Evolutionary conservation across 2,329 filamentous ascomycete species (phyloP).

Genomic region (Fusarium staphyleae): DNA sequence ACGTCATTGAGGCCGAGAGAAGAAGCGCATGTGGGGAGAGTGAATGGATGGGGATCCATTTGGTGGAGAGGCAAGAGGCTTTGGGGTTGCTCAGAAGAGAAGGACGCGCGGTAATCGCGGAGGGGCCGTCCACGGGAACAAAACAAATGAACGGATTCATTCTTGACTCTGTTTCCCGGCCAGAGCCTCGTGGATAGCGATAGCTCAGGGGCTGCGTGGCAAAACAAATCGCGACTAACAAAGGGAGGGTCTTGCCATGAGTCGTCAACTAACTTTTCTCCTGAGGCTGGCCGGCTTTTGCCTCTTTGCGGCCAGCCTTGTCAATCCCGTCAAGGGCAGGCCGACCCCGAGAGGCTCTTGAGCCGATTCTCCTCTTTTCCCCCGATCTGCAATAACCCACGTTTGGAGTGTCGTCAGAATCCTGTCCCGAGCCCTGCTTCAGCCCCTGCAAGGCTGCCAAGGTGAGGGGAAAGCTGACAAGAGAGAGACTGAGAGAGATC

Average conservation of each 20-base stretch:
- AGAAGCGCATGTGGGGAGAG: conserved; percentile 19
- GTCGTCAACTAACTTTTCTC: background rate
- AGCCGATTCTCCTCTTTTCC: background rate
- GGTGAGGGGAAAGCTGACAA: background rate
- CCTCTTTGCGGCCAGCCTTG: conserved; percentile 2
- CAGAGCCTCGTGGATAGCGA: conserved; percentile 1
- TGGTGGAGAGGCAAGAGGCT: background rate
- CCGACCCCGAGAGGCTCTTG: background rate
- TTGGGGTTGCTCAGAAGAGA: conserved; percentile 5
- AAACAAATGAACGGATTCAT: background rate
- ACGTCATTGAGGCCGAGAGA: conserved; percentile 24
- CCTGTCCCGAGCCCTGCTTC: conserved; percentile 15
- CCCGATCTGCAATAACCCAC: conserved; percentile 16
- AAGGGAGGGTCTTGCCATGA: conserved; percentile 7
- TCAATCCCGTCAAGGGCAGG: background rate
- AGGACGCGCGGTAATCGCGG: conserved; percentile 31
- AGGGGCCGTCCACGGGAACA: conserved; percentile 6
- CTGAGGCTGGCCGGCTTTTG: background rate
- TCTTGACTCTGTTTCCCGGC: background rate
- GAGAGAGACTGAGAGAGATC: background rate
- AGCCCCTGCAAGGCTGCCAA: conserved; percentile 29
- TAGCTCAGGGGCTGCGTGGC: conserved; percentile 28
- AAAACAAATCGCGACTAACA: conserved; percentile 1
- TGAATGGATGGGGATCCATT: background rate
- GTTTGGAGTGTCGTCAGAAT: conserved; percentile 20